Percentiles rank a stretch among this genome's conserved stretches.
phyloP scores from a whole-genome alignment of 768 basidiomycete genomes.

The Pulveroboletus sp. region DNA sequence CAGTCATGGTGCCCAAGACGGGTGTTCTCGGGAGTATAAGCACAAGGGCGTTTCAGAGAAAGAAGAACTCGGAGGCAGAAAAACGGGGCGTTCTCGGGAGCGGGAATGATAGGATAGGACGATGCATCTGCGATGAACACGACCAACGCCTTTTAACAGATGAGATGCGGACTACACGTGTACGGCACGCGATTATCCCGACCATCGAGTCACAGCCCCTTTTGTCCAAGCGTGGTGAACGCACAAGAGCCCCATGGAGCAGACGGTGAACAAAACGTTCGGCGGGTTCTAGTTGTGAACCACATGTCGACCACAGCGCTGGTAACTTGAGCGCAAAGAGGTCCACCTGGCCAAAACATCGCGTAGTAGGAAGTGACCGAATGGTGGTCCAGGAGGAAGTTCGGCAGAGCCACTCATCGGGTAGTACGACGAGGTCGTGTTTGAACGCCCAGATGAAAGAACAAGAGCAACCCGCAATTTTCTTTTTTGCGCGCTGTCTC shows the following conservation, averaged over 20 bases:
- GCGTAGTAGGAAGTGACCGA: not conserved
- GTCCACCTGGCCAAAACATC: constrained; percentile 8
- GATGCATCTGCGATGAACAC: constrained; percentile 21
- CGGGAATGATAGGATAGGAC: constrained; percentile 10
- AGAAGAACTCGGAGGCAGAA: not conserved
- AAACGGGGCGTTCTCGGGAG: constrained; percentile 2
- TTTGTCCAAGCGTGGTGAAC: constrained; percentile 15
- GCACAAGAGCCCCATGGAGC: not conserved
- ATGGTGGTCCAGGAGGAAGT: not conserved
- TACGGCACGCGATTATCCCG: constrained; percentile 30
- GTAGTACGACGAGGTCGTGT: not conserved
- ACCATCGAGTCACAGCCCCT: constrained; percentile 9
- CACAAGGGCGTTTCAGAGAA: not conserved
- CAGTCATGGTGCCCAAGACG: constrained; percentile 8
- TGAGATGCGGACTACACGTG: constrained; percentile 32
- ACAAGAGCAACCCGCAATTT: constrained; percentile 1
- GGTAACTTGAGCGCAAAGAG: not conserved
- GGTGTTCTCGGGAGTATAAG: constrained; percentile 1
- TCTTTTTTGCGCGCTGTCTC: not conserved
- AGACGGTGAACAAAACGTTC: constrained; percentile 12
- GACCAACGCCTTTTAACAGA: constrained; percentile 27
- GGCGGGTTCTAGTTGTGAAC: not conserved
- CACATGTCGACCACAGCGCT: too few relatives aligned
- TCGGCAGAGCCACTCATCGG: not conserved
- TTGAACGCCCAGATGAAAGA: not conserved